Evolutionary conservation across 441 rosid genomes (phyloP).

Genomic region (Capsella rubella): DNA sequence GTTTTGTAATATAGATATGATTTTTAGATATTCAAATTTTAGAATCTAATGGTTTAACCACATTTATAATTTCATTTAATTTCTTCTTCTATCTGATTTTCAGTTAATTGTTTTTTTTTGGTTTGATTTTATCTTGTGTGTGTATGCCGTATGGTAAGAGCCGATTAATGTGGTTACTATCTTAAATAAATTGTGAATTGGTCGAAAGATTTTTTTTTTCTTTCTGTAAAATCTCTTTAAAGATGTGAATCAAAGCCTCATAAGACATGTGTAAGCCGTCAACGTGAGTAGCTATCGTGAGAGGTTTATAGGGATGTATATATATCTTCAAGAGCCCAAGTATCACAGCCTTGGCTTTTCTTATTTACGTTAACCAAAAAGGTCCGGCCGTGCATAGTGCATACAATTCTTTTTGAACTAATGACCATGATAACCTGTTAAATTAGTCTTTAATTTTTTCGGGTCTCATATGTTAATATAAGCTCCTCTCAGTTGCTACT

Average conservation of each 20-base stretch:
- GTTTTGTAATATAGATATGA: constrained; percentile 40
- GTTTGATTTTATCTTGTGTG: not conserved
- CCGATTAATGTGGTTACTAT: not conserved
- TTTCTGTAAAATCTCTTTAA: not conserved
- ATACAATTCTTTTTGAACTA: not conserved
- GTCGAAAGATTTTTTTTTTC: not conserved
- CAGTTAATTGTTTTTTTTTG: no score
- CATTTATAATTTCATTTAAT: not conserved
- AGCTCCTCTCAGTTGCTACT: not conserved
- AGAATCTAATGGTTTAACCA: constrained; percentile 28
- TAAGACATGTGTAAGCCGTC: not conserved
- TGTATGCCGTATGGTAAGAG: not conserved
- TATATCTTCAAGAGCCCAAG: not conserved
- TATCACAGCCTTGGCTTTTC: not conserved
- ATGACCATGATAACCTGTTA: not conserved
- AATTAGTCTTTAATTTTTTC: not conserved
- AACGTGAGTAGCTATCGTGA: not conserved
- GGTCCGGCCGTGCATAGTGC: not conserved
- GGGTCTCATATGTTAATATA: not conserved
- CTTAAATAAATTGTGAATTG: not conserved
- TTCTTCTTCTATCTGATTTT: not conserved
- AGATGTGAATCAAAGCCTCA: not conserved
- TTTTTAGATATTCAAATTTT: constrained; percentile 28
- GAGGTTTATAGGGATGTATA: not conserved
- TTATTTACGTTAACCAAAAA: not conserved